A percentile compares a stretch with the other conserved stretches of the same genome.
Conservation (phyloP, 2,329 filamentous ascomycete species). For the Colletotrichum destructivum region DNA sequence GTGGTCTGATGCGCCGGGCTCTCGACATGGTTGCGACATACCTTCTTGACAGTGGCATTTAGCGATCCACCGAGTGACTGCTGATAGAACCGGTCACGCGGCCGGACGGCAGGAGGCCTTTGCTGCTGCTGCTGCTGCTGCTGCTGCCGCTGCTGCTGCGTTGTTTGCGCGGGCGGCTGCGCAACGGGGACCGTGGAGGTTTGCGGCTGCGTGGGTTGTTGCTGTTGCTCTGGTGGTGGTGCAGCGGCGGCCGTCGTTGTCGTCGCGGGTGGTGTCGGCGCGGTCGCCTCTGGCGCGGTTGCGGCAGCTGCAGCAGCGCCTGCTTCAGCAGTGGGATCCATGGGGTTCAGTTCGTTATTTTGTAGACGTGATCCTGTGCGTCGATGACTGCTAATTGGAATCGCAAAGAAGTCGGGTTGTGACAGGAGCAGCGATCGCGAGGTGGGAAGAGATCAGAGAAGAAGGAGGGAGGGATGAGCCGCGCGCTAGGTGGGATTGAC, state of each 20-base stretch:
- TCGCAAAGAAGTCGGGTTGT: background rate
- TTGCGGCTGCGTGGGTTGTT: constrained; percentile 25
- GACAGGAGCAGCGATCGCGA: constrained; percentile 4
- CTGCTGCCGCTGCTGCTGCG: constrained; percentile 16
- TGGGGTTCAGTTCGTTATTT: constrained; percentile 20
- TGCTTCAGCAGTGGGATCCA: constrained; percentile 37
- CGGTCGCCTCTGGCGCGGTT: constrained; percentile 24
- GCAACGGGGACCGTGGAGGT: constrained; percentile 19
- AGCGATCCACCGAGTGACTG: constrained; percentile 78
- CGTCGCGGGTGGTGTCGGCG: constrained; percentile 11
- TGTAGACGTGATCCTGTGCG: constrained; percentile 5
- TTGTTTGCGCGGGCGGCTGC: constrained; percentile 37
- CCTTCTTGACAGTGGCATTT: constrained; percentile 78
- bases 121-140: constrained; percentile 23
- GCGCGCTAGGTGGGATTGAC: constrained; percentile 37
- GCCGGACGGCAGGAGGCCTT: constrained; percentile 45
- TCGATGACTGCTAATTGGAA: background rate
- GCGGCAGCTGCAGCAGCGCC: constrained; percentile 34
- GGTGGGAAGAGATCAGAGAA: background rate
- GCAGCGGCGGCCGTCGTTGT: constrained; percentile 3
- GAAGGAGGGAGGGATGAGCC: constrained; percentile 17
- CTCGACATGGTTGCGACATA: constrained; percentile 55
- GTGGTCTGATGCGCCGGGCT: constrained; percentile 39
- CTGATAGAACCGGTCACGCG: constrained; percentile 70
- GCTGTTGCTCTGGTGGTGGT: constrained; percentile 18